Conservation (phyloP, 148 eudicot genomes). For the Rhododendron ferrugineum region DNA sequence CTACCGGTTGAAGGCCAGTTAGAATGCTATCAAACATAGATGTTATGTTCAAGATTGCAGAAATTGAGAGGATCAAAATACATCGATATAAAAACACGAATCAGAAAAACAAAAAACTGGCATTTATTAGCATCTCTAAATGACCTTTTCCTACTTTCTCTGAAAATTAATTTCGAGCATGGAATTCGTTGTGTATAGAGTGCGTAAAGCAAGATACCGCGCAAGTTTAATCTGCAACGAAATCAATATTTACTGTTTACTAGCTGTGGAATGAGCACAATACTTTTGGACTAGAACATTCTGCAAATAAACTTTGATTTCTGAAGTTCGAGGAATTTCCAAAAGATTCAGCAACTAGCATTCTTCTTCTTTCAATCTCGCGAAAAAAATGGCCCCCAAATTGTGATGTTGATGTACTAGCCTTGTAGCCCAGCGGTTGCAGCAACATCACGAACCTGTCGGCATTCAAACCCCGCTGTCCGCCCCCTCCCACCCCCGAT, state of each 20-base stretch:
- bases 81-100: too few species aligned
- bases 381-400: not conserved
- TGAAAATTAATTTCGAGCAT: not conserved
- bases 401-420: not conserved
- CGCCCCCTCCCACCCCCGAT: not conserved
- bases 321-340: not conserved
- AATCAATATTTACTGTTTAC: not conserved
- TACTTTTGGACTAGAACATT: not conserved
- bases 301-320: not conserved
- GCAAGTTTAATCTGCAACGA: not conserved
- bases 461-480: not conserved
- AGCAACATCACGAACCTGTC: not conserved
- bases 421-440: not conserved
- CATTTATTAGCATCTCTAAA: too few species aligned
- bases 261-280: not conserved
- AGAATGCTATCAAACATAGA: too few species aligned
- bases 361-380: not conserved
- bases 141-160: too few species aligned
- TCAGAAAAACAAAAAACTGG: too few species aligned
- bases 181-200: not conserved
- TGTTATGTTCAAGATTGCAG: too few species aligned
- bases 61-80: too few species aligned
- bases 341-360: conserved; percentile 1
- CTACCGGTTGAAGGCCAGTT: too few species aligned
- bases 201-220: not conserved